Evolutionary conservation across 805 yeast species (phyloP), one percentile per base, ranked within the genome.

Genomic region (Yarrowia divulgata): DNA sequence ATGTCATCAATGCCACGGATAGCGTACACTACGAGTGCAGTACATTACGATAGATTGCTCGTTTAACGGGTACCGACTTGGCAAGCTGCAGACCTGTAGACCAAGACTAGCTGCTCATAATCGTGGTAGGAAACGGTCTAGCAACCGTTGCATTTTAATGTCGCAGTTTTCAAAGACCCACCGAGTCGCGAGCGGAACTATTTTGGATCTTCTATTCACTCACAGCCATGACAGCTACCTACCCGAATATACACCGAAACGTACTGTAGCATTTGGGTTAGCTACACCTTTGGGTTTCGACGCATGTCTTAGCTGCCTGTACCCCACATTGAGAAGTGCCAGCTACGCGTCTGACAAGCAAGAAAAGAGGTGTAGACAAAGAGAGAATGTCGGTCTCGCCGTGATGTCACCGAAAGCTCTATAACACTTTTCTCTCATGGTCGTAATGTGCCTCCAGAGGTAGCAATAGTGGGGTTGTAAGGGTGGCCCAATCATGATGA

Each of bases 361-460:
- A 13, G 8, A 19, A 6, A 19, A 19, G 45, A 37, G 34, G 37
- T 5, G 10, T 23, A 8, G 14, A 57, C 63, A 57, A 57, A n/a
- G 63, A 29, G 12, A n/a, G 9, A 16, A 10, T 7, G 5, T n/a
- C 23, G 42, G n/a, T 6, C 63, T 57, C 48, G 35, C 63, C 63
- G 63, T 13, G 48, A 57, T 40, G 48, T 42, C 42, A 57, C 63
- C 63, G 63, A 57, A 12, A n/a, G 60, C 60, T 45, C 60, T 54
- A 54, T 54, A 35, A 49, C 40, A 13, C 14, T 32, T n/a, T n/a
- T 52, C 18, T 4, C 18, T 14, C 32, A 35, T 16, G 19, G 42
- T 37, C 43, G 32, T 35, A 35, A 52, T 32, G 6, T 34, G 58
- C 7, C 58, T n/a, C n/a, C 23, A 13, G n/a, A 42, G 32, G 55